A percentile compares a stretch with the other conserved stretches of the same genome.
Evolutionary conservation across 768 basidiomycete species (phyloP).

Genomic region (Lanmaoa rubissima): DNA sequence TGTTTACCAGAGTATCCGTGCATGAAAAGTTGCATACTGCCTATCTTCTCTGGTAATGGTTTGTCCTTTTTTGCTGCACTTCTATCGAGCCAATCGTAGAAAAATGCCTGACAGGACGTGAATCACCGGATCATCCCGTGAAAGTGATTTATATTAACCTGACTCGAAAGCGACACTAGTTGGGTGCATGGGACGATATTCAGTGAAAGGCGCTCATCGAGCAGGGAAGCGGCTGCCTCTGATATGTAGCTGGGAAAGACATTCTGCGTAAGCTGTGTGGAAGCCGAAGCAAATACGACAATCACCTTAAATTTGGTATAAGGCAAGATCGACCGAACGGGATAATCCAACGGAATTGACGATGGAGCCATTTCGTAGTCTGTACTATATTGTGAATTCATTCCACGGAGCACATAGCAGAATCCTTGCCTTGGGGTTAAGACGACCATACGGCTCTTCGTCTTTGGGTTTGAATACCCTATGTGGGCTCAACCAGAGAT

Average conservation of each 20-base stretch:
- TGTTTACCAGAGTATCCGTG: slow-evolving; percentile 71
- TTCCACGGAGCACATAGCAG: neutral
- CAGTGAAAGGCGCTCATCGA: slow-evolving; percentile 71
- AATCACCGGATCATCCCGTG: neutral
- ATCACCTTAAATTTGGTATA: slow-evolving; percentile 82
- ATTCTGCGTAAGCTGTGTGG: neutral
- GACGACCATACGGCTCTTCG: slow-evolving; percentile 83
- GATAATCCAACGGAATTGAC: slow-evolving; percentile 86
- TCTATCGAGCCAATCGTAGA: slow-evolving; percentile 89
- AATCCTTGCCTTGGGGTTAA: slow-evolving; percentile 74
- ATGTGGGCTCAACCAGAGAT: slow-evolving; percentile 1
- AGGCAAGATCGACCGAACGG: slow-evolving; percentile 88
- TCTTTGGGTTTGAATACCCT: slow-evolving; percentile 94
- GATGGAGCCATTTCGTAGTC: slow-evolving; percentile 90
- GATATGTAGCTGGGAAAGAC: slow-evolving; percentile 66
- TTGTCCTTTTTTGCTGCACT: slow-evolving; percentile 82
- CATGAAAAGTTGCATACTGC: slow-evolving; percentile 87
- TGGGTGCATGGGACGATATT: slow-evolving; percentile 86
- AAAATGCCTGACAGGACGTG: slow-evolving; percentile 62
- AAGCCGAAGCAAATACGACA: neutral
- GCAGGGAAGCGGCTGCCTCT: slow-evolving; percentile 83
- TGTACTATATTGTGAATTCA: slow-evolving; percentile 26
- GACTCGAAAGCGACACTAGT: slow-evolving; percentile 78
- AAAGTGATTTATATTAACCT: slow-evolving; percentile 33
- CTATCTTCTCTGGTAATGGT: slow-evolving; percentile 81